Evolutionary conservation across 208 protist species (phyloP), one percentile per base, ranked within the genome.

Genomic region (Acanthamoeba castellanii): DNA sequence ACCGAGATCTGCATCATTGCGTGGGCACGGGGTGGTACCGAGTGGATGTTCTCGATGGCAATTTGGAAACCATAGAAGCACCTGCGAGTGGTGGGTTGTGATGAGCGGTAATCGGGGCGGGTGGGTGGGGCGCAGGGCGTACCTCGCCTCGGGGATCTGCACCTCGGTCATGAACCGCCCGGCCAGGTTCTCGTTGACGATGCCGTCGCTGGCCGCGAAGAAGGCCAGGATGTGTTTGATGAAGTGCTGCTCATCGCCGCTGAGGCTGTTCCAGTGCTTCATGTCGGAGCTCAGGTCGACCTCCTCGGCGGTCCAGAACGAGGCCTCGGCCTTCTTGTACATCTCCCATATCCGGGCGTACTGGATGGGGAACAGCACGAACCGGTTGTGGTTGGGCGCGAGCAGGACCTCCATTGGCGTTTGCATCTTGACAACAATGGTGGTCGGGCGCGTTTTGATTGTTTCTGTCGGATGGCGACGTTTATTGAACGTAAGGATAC

Each of bases 151-250:
- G 14, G 99, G 98, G 30, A 99, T 94, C 98, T 99, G 99, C 72
- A 99, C 98, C 94, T 99, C 99, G 76, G 61, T 98, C 97, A 99
- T 99, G 98, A 99, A 99, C 76, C 98, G 97, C 92, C 96, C 95
- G 1, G 98, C 98, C 14, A 99, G 97, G 96, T 99, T 99, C 98
- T 99, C 99, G 76, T 99, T 97, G 16, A 99, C 99, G 96, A 99
- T 99, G 61, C 99, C 99, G 96, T 99, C 99, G 92, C 97, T 98
- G 22, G 99, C 99, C 52, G 99, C 99, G 95, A 99, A 99, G 97
- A 99, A 99, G 37, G 99, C 99, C 14, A 99, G 98, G n/a, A 99
- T 98, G 97, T 99, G 98, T 96, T 98, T 99, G 97, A 99, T 99
- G 96, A 99, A 99, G 97, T 99, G 98, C 84, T 95, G 96, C 97